Evolutionary conservation across 2,329 filamentous ascomycete species (phyloP), one percentile per base, ranked within the genome.

Genomic region (Xylaria sp.): DNA sequence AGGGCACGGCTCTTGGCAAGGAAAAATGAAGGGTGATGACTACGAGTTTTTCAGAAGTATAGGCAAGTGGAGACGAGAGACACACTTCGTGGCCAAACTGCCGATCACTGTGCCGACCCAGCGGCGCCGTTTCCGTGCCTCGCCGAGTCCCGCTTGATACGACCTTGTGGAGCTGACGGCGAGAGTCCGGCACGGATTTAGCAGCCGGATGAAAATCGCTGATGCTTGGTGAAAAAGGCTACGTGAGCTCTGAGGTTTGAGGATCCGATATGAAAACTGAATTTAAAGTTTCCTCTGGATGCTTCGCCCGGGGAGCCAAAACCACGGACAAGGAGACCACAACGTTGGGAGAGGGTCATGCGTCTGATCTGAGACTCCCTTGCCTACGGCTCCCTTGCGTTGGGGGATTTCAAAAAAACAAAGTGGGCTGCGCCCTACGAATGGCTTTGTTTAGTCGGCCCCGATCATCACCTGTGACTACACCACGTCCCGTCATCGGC

Each of bases 101-200:
- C 71, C 28, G 28, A 28, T 28, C 28, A 28, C 28, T 28, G 28
- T 28, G 28, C 28, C 72, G 66, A 62, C 50, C 70, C 69, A 67
- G 67, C 72, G 72, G 67, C 59, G 61, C 74, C 71, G 74, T 70
- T 70, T 71, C 74, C 73, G 74, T 72, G 20, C 66, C 56, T 69
- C 70, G 59, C 65, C 71, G 70, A 70, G 66, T 55, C 44, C 70
- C 66, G 67, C 64, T 51, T 67, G 48, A 44, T 25, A 25, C 52
- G 55, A 10, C 57, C 8, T 46, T 71, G 71, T 74, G 73, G 73
- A 74, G 69, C 65, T 58, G 55, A 70, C 62, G 60, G 70, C 65
- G 66, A 71, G n/a, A 63, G 66, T 66, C 70, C 73, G 74, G 73
- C 57, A 66, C 71, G 69, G 61, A 69, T 50, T 50, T 54, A 64